Percentiles rank a stretch among this genome's conserved stretches.
Conservation (phyloP, 345 rosid genomes). For the Eucalyptus marginata region DNA sequence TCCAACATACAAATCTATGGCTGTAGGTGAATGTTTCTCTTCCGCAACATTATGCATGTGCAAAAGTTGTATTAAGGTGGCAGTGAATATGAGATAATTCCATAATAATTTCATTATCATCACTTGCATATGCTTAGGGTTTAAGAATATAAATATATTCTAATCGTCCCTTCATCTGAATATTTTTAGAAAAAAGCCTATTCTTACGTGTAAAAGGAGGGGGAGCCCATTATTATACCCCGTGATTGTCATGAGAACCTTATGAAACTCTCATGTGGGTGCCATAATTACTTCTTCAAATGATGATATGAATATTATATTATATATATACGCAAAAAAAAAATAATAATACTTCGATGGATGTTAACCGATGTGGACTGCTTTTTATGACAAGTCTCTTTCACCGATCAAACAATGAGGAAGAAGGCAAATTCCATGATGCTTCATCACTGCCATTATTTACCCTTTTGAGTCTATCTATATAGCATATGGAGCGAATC, state of each 20-base stretch:
- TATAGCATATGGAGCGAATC: neutral
- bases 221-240: constrained; percentile 26
- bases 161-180: neutral
- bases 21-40: neutral
- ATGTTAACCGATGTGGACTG: neutral
- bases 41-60: neutral
- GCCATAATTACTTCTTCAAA: constrained; percentile 38
- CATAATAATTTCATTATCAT: neutral
- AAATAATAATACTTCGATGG: neutral
- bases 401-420: constrained; percentile 10
- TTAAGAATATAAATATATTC: neutral
- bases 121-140: neutral
- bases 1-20: neutral
- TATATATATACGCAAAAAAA: neutral
- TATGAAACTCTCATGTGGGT: constrained; percentile 35
- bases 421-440: neutral
- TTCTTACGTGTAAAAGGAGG: neutral
- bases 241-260: constrained; percentile 34
- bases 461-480: neutral
- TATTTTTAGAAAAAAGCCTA: neutral
- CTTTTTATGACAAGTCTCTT: constrained; percentile 19
- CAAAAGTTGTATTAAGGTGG: neutral
- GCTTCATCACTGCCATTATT: neutral
- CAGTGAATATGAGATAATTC: neutral
- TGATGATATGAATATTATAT: constrained; percentile 15